Evolutionary conservation across 495 filamentous ascomycete species (phyloP).

Genomic region (Hypoxylon subgilvum): DNA sequence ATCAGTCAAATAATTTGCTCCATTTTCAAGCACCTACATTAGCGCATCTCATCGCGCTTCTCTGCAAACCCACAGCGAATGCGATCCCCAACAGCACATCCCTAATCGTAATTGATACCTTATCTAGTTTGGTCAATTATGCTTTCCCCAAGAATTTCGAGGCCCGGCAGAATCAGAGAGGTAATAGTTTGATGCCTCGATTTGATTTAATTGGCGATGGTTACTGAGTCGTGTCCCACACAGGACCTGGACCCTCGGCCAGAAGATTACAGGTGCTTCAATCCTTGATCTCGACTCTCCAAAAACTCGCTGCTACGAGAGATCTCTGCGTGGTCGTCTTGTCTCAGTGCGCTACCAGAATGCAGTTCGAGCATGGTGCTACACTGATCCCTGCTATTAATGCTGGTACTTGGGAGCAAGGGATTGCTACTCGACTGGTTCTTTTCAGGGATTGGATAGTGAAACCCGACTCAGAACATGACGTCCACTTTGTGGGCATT

Average conservation of each 20-base stretch:
- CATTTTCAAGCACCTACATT: slow-evolving; percentile 59
- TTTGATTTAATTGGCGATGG: background rate
- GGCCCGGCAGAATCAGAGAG: slow-evolving; percentile 37
- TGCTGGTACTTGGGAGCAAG: slow-evolving; percentile 71
- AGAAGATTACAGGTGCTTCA: slow-evolving; percentile 54
- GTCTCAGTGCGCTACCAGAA: slow-evolving; percentile 73
- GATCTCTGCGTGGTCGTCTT: slow-evolving; percentile 71
- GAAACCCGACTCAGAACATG: slow-evolving; percentile 33
- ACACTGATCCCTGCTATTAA: slow-evolving; percentile 76
- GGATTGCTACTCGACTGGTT: slow-evolving; percentile 68
- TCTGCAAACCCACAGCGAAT: slow-evolving; percentile 63
- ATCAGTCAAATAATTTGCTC: slow-evolving; percentile 38
- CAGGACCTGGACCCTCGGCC: slow-evolving; percentile 44
- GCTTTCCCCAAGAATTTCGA: slow-evolving; percentile 64
- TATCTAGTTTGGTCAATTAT: slow-evolving; percentile 74
- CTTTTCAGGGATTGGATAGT: slow-evolving; percentile 70
- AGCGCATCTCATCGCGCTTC: slow-evolving; percentile 76
- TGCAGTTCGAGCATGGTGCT: slow-evolving; percentile 62
- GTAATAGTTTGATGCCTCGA: slow-evolving; percentile 9
- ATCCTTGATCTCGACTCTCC: slow-evolving; percentile 57
- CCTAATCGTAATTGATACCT: slow-evolving; percentile 76
- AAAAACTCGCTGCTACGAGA: slow-evolving; percentile 71
- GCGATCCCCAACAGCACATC: slow-evolving; percentile 66
- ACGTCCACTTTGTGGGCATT: slow-evolving; percentile 49
- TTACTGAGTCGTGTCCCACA: slow-evolving; percentile 22